A percentile compares a stretch with the other conserved stretches of the same genome.
These are phyloP conservation scores for Alternaria ventricosa DNA, from an alignment of 2,329 filamentous ascomycete species.

Conservation along the genomic window DNA sequence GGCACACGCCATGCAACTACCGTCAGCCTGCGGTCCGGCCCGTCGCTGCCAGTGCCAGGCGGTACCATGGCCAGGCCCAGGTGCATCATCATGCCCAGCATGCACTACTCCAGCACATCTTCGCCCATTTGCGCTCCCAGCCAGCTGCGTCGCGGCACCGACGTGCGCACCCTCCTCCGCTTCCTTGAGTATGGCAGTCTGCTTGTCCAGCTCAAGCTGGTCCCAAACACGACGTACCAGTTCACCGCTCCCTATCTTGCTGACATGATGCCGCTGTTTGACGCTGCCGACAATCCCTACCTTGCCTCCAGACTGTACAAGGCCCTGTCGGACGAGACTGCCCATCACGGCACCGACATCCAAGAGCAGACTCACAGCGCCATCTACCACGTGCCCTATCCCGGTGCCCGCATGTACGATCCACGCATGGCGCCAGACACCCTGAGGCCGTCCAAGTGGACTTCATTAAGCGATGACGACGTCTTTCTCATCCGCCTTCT, in stretches of 20 bases:
- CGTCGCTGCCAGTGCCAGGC: not conserved
- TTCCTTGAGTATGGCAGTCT: conserved; percentile 8
- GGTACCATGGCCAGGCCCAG: not conserved
- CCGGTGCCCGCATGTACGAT: conserved; percentile 9
- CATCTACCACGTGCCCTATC: conserved; percentile 3
- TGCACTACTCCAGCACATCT: not conserved
- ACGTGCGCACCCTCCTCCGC: not conserved
- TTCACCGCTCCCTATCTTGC: conserved; percentile 3
- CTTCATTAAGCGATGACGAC: conserved; percentile 8
- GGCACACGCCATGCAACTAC: conserved; percentile 3
- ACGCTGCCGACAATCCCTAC: not conserved
- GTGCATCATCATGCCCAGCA: not conserved
- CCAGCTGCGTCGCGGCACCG: not conserved
- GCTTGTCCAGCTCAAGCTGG: not conserved
- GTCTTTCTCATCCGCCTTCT: conserved; percentile 12
- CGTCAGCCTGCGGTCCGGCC: not conserved
- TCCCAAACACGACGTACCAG: not conserved
- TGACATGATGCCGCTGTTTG: conserved; percentile 4
- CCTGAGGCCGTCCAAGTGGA: conserved; percentile 12
- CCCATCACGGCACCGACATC: not conserved
- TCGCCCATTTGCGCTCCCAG: conserved; percentile 6
- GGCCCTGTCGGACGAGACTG: not conserved
- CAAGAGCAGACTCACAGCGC: not conserved
- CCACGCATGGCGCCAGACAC: not conserved
- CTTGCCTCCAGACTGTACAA: conserved; percentile 1